These are phyloP conservation scores for Talaromyces albobiverticillius DNA, from an alignment of 2,329 filamentous ascomycete species.

Conservation along the genomic window DNA sequence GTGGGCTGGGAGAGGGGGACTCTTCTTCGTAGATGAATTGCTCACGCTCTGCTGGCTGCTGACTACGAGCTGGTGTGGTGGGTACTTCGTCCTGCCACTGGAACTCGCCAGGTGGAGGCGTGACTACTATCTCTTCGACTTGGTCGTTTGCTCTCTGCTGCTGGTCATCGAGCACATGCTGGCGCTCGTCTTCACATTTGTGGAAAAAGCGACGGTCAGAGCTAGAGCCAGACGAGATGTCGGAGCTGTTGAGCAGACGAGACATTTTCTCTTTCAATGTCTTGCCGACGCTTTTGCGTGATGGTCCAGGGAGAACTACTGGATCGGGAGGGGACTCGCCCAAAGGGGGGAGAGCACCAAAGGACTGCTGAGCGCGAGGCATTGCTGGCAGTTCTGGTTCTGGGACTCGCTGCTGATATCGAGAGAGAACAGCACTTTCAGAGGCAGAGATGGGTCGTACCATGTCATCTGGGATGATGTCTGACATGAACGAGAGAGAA, in stretches of 20 bases:
- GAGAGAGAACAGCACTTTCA: conserved; percentile 11
- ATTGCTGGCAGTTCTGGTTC: not conserved
- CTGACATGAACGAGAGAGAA: not conserved
- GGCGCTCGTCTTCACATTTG: not conserved
- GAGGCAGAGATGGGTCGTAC: conserved; percentile 13
- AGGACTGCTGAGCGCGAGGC: not conserved
- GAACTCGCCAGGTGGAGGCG: too few relatives aligned
- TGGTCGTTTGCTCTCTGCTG: too few relatives aligned
- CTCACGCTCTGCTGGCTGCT: not conserved
- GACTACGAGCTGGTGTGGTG: too few relatives aligned
- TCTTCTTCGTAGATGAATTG: not conserved
- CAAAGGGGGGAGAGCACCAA: conserved; percentile 10
- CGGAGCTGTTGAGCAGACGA: conserved; percentile 6
- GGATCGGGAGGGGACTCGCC: not conserved
- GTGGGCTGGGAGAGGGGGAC: not conserved
- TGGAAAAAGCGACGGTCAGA: not conserved
- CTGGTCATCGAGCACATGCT: not conserved
- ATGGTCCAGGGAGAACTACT: not conserved
- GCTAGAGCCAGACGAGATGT: too few relatives aligned
- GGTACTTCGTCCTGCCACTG: too few relatives aligned
- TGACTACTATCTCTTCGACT: too few relatives aligned
- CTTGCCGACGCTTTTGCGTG: conserved; percentile 1
- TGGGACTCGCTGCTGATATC: not conserved
- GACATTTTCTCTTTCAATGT: conserved; percentile 13
- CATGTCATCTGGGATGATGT: conserved; percentile 5